Evolutionary conservation across 2,329 filamentous ascomycete genomes (phyloP).

Genomic region (Pseudocercospora cruenta): DNA sequence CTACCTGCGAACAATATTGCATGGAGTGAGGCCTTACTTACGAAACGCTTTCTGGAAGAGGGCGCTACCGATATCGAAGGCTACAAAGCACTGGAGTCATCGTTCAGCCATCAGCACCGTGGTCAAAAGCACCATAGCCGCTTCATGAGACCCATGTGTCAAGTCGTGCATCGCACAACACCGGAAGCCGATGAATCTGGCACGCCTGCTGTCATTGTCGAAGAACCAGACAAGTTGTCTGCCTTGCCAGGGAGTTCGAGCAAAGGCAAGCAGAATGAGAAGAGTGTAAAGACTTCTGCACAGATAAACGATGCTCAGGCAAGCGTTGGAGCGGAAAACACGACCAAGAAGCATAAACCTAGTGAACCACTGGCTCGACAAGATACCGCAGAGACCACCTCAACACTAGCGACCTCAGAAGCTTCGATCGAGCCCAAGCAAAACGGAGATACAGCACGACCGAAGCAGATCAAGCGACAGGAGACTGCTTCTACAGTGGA

Average conservation of each 20-base stretch:
- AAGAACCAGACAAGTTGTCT: constrained; percentile 18
- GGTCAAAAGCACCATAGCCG: constrained; percentile 62
- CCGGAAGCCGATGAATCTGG: constrained; percentile 19
- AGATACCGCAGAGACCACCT: constrained; percentile 14
- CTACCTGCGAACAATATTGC: constrained; percentile 57
- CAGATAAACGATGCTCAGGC: neutral
- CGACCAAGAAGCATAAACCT: constrained; percentile 8
- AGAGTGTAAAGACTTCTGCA: constrained; percentile 1
- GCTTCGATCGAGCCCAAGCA: constrained; percentile 11
- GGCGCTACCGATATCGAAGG: constrained; percentile 65
- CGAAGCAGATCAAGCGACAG: constrained; percentile 20
- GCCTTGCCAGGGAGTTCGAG: constrained; percentile 14
- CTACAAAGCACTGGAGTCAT: constrained; percentile 65
- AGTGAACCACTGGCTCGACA: constrained; percentile 10
- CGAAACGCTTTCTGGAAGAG: constrained; percentile 67
- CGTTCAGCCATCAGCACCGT: constrained; percentile 64
- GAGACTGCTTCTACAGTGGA: constrained; percentile 26
- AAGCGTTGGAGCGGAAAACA: constrained; percentile 6
- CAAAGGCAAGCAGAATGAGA: constrained; percentile 9
- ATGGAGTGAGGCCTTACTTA: constrained; percentile 66
- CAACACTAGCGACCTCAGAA: constrained; percentile 17
- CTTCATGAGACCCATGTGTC: constrained; percentile 64
- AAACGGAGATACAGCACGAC: constrained; percentile 6
- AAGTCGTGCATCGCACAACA: constrained; percentile 25
- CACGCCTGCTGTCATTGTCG: constrained; percentile 20